These are phyloP conservation scores for Boletus speciosus DNA, from an alignment of 768 basidiomycete species.

Conservation along the genomic window DNA sequence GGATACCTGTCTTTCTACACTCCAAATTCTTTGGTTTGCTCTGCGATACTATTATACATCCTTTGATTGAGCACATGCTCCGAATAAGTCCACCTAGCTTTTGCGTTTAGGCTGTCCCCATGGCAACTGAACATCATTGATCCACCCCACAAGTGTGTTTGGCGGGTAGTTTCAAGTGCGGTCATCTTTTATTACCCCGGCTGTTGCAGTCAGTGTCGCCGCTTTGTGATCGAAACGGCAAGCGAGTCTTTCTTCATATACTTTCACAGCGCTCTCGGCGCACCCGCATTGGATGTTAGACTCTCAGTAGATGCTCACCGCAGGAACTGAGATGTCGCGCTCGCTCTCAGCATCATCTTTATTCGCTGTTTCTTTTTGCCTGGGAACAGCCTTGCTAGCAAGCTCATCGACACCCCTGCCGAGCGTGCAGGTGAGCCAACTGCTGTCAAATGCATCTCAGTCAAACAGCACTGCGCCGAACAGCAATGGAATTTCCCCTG, in stretches of 20 bases:
- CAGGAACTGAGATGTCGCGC: slow-evolving; percentile 14
- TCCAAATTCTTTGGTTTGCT: slow-evolving; percentile 10
- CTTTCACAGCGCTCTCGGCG: neutral
- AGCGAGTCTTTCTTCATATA: neutral
- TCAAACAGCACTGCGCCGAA: slow-evolving; percentile 25
- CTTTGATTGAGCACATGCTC: neutral
- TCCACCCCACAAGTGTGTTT: no score
- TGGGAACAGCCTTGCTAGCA: slow-evolving; percentile 5
- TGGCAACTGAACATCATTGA: neutral
- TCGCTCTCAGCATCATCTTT: slow-evolving; percentile 8
- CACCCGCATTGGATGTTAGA: slow-evolving; percentile 19
- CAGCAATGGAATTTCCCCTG: slow-evolving; percentile 38
- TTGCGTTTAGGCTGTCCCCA: neutral
- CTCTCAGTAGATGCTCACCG: slow-evolving; percentile 6
- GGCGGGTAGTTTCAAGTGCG: neutral
- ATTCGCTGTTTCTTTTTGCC: slow-evolving; percentile 10
- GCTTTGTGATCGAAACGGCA: neutral
- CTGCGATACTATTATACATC: slow-evolving; percentile 5
- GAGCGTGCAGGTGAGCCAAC: slow-evolving; percentile 10
- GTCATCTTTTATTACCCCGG: neutral
- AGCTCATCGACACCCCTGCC: slow-evolving; percentile 3
- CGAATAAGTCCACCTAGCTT: neutral
- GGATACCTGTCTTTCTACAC: slow-evolving; percentile 34
- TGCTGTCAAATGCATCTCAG: slow-evolving; percentile 11
- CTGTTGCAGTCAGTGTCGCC: neutral